phyloP scores from a whole-genome alignment of 371 early-diverging fungal species.

The Actinomortierella ambigua region DNA sequence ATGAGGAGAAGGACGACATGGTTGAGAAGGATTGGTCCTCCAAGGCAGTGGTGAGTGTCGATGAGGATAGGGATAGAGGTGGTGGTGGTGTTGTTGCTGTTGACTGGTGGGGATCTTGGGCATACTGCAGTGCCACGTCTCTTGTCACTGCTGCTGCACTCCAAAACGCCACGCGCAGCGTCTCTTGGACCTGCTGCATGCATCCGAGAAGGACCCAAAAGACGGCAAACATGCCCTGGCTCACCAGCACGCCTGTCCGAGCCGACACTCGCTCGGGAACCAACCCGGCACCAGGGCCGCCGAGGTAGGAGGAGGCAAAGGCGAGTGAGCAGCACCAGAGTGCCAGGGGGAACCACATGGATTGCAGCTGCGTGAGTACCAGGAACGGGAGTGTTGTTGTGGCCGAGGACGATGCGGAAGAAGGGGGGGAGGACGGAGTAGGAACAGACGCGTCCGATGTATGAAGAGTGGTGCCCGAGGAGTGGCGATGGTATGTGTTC shows the following conservation, averaged over 20 bases:
- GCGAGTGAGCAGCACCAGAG: conserved; percentile 13
- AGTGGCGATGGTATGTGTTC: neutral
- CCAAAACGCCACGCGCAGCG: too few relatives aligned
- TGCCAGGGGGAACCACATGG: conserved; percentile 21
- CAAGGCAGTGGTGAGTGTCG: too few relatives aligned
- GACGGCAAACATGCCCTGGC: conserved; percentile 20
- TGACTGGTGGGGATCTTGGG: too few relatives aligned
- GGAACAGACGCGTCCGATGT: neutral
- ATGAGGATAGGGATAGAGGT: too few relatives aligned
- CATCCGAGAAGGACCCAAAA: conserved; percentile 27
- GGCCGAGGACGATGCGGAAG: too few relatives aligned
- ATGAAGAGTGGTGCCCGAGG: conserved; percentile 5
- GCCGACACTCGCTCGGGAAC: conserved; percentile 19
- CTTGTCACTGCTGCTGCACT: too few relatives aligned
- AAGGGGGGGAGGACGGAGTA: neutral
- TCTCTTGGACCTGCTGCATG: conserved; percentile 30
- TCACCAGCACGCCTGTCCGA: conserved; percentile 16
- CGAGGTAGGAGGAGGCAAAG: conserved; percentile 5
- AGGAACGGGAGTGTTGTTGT: too few relatives aligned
- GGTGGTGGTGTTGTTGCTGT: too few relatives aligned
- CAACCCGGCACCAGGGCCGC: conserved; percentile 11
- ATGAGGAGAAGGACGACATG: too few relatives aligned
- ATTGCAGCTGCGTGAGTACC: neutral
- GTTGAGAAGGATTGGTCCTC: too few relatives aligned
- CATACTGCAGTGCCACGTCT: too few relatives aligned